Conservation (phyloP, 1,284 basidiomycete species). For the Stereum hirsutum region DNA sequence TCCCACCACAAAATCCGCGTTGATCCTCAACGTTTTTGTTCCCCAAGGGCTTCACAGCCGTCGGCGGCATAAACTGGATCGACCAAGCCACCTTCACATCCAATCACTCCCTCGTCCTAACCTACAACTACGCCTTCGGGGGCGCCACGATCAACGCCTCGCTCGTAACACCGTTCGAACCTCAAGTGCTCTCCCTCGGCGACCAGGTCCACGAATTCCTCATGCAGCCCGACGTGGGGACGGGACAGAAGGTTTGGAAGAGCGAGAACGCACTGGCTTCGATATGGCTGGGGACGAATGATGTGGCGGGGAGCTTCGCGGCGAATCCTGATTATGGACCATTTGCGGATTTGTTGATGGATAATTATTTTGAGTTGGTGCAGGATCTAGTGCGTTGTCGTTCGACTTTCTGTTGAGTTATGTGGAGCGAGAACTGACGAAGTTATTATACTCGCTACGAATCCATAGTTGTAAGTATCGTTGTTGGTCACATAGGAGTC, state of each 20-base stretch:
- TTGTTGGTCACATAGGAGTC: no score
- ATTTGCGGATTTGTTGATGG: constrained; percentile 38
- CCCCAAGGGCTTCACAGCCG: constrained; percentile 37
- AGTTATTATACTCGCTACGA: no score
- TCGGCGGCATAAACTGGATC: constrained; percentile 49
- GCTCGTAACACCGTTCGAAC: constrained; percentile 39
- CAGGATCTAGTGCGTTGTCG: constrained; percentile 39
- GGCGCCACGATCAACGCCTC: constrained; percentile 50
- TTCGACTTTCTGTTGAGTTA: not conserved
- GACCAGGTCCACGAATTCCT: constrained; percentile 51
- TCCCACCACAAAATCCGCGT: constrained; percentile 4
- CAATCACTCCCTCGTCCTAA: constrained; percentile 43
- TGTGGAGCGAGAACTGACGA: no score
- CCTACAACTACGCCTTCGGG: constrained; percentile 54
- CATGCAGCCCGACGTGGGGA: constrained; percentile 21
- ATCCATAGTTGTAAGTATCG: no score
- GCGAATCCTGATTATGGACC: constrained; percentile 18
- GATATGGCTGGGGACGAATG: constrained; percentile 55
- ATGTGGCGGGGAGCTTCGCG: constrained; percentile 44
- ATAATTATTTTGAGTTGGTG: constrained; percentile 43
- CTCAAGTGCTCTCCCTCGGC: constrained; percentile 39
- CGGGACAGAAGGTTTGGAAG: constrained; percentile 41
- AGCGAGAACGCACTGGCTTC: constrained; percentile 43
- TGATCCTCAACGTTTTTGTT: not conserved
- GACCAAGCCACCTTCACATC: constrained; percentile 37